Base-by-base conservation (phyloP, 495 filamentous ascomycete species). In the Tricharina praecox region DNA sequence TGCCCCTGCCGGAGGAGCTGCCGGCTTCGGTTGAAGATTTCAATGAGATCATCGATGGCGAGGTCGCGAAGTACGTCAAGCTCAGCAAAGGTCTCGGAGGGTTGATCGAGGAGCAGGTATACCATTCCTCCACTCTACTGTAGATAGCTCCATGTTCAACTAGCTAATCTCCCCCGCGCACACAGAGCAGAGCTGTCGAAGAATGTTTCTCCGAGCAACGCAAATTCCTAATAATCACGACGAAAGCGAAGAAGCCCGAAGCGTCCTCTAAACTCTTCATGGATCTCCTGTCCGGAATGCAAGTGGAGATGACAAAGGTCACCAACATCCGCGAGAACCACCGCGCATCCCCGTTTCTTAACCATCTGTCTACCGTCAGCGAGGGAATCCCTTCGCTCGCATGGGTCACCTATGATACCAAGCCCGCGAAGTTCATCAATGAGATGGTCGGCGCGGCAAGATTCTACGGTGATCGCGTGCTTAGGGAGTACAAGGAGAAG, bases 401-500 rank as follows among this genome's bases (percentile, higher is more conserved):
- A 16, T 97, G 90, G 90, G 77, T 95, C 45, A 77, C 74, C 0
- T 72, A 85, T 18, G 79, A 86, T 36, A 64, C 65, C 23, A 86
- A 84, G 60, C 90, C 90, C 0, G 76, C 71, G 51, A 83, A 85
- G 45, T 84, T 82, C 52, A 77, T 95, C 30, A 70, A 71, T 23
- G 88, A 93, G 39, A 76, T 77, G 39, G 66, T 90, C 5, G 76
- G 75, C 20, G 77, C 82, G 40, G 81, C 86, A 23, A 74, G 94
- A 62, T 92, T 84, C 66, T 94, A 78, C 51, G 92, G 90, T 2
- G 94, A 97, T 67, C 75, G 82, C 48, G 81, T 97, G 30, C 63
- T 95, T 50, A 86, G 79, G 58, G 79, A 85, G 50, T 77, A 82
- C 64, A 95, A 88, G 67, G 85, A 90, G 42, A 88, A 85, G 86